These are phyloP conservation scores for Aeschynomene evenia DNA, from an alignment of 306 rosid species.

Conservation along the genomic window DNA sequence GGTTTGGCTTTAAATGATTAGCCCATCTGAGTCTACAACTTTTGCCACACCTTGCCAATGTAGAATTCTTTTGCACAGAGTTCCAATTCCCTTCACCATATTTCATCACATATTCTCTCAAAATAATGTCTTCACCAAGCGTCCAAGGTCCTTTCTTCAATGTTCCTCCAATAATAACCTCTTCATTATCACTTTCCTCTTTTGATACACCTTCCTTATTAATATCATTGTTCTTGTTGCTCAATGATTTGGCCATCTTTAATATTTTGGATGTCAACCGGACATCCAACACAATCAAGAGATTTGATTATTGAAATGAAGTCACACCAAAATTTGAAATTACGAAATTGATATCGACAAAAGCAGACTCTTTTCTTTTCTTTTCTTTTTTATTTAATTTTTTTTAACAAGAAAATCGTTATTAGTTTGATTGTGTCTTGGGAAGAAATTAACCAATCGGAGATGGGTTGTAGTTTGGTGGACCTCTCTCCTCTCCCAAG, in stretches of 20 bases:
- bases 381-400: too few species aligned
- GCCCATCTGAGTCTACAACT: slow-evolving; percentile 81
- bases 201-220: background rate
- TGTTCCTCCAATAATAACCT: background rate
- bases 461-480: background rate
- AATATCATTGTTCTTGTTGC: background rate
- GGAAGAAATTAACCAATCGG: too few species aligned
- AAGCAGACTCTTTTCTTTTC: too few species aligned
- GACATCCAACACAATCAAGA: too few species aligned
- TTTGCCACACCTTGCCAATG: slow-evolving; percentile 63
- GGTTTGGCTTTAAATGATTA: slow-evolving; percentile 65
- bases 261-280: too few species aligned
- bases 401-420: too few species aligned
- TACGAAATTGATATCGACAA: too few species aligned
- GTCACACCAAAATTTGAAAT: too few species aligned
- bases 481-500: slow-evolving; percentile 50
- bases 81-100: slow-evolving; percentile 78
- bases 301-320: too few species aligned
- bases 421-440: too few species aligned
- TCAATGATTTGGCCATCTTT: slow-evolving; percentile 13
- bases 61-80: slow-evolving; percentile 52
- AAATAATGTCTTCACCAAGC: slow-evolving; percentile 45
- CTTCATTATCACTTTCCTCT: background rate
- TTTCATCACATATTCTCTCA: slow-evolving; percentile 57
- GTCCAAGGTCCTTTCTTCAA: slow-evolving; percentile 79